These are phyloP conservation scores for Xenosphaeropsis pyriputrescens DNA, from an alignment of 2,329 filamentous ascomycete genomes.

Conservation along the genomic window DNA sequence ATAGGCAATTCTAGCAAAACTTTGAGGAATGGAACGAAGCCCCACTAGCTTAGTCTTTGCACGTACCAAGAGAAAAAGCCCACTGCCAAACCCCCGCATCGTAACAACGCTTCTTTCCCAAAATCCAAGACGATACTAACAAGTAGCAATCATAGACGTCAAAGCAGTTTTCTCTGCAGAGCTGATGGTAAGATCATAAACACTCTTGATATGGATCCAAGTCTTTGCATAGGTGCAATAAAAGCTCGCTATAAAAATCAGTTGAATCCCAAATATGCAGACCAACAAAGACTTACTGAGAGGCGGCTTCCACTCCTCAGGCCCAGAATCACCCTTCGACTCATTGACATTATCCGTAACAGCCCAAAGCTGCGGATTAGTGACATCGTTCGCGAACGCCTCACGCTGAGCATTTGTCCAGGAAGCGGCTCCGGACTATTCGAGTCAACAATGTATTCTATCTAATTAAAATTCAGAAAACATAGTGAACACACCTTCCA, in stretches of 20 bases:
- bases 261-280: neutral
- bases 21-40: too few species aligned
- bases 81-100: too few species aligned
- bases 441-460: neutral
- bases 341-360: slow-evolving; percentile 68
- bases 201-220: slow-evolving; percentile 67
- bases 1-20: too few species aligned
- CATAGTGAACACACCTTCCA: slow-evolving; percentile 56
- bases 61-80: too few species aligned
- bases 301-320: slow-evolving; percentile 65
- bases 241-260: slow-evolving; percentile 20
- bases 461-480: too few species aligned
- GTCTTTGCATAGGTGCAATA: slow-evolving; percentile 64
- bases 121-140: slow-evolving; percentile 25
- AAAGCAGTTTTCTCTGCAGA: slow-evolving; percentile 57
- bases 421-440: slow-evolving; percentile 49
- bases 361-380: slow-evolving; percentile 61
- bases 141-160: slow-evolving; percentile 47
- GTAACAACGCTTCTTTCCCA: too few species aligned
- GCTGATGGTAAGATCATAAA: slow-evolving; percentile 55
- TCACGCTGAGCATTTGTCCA: slow-evolving; percentile 59
- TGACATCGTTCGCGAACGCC: slow-evolving; percentile 64
- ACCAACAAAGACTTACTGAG: slow-evolving; percentile 25
- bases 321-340: slow-evolving; percentile 56
- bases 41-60: too few species aligned